Percentiles rank a stretch among this genome's conserved stretches.
phyloP scores from a whole-genome alignment of 768 basidiomycete genomes.

The Tylopilus vinaceipallidus region DNA sequence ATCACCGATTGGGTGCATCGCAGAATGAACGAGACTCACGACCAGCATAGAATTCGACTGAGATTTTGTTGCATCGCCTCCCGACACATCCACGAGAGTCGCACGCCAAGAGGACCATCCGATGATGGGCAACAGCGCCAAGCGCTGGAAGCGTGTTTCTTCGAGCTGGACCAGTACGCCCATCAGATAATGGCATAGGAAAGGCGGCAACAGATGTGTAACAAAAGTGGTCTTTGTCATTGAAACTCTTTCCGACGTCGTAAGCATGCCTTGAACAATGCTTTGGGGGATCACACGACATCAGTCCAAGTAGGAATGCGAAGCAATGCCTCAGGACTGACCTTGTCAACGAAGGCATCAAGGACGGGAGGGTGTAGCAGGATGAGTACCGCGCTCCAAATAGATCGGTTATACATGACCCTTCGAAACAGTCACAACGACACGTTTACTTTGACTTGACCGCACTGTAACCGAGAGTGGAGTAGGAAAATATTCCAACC shows the following conservation, averaged over 20 bases:
- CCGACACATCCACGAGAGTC: conserved; percentile 22
- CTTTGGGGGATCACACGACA: background rate
- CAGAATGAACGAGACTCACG: conserved; percentile 13
- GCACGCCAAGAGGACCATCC: conserved; percentile 45
- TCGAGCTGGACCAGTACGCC: conserved; percentile 52
- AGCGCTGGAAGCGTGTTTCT: conserved; percentile 41
- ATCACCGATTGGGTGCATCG: background rate
- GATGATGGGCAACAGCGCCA: conserved; percentile 48
- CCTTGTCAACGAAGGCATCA: conserved; percentile 5
- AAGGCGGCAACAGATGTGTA: conserved; percentile 40
- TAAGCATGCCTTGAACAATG: background rate
- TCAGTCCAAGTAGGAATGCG: background rate
- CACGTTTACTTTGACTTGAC: background rate
- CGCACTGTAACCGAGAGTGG: conserved; percentile 1
- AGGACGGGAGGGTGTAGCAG: background rate
- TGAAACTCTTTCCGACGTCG: conserved; percentile 1
- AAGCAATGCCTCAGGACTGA: background rate
- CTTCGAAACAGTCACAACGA: background rate
- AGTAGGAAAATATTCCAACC: background rate
- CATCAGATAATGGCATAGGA: conserved; percentile 48
- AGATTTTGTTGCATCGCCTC: conserved; percentile 10
- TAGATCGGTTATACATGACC: background rate
- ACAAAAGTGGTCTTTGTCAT: conserved; percentile 26
- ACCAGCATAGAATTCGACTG: conserved; percentile 17
- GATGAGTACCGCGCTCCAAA: background rate